These are phyloP conservation scores for Rhodotorula diobovata DNA, from an alignment of 768 basidiomycete genomes.

Conservation along the genomic window DNA sequence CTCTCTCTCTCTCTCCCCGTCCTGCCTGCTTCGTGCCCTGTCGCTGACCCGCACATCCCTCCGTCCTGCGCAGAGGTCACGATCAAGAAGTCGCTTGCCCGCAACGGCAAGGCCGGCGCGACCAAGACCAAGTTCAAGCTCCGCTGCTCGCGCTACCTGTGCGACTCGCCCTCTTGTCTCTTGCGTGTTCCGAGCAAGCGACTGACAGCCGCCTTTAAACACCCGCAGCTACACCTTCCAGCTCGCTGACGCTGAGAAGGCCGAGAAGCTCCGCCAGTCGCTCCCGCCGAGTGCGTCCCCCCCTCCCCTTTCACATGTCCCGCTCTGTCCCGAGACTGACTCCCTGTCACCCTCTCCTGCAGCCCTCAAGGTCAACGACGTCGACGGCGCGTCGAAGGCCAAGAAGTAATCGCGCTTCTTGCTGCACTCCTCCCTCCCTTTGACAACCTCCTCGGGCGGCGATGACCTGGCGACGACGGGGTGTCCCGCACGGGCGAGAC, in stretches of 20 bases:
- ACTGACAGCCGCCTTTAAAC: background rate
- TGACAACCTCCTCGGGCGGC: too few species aligned
- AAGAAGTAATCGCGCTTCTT: conserved; percentile 38
- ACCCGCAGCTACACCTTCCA: conserved; percentile 71
- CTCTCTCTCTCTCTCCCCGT: background rate
- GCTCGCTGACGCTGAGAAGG: conserved; percentile 94
- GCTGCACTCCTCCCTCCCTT: too few species aligned
- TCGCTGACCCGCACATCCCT: background rate
- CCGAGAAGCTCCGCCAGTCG: conserved; percentile 91
- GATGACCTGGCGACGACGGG: too few species aligned
- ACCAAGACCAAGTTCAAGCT: conserved; percentile 92
- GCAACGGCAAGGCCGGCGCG: conserved; percentile 40
- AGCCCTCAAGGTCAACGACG: conserved; percentile 70
- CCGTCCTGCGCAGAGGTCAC: conserved; percentile 58
- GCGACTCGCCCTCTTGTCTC: background rate
- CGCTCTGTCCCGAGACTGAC: background rate
- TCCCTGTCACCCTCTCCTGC: background rate
- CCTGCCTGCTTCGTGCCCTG: background rate
- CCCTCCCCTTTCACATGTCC: background rate
- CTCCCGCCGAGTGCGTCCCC: conserved; percentile 78
- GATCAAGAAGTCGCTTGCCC: conserved; percentile 77
- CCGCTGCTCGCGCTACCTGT: conserved; percentile 84
- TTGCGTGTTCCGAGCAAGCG: too few species aligned
- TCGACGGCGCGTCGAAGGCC: conserved; percentile 64
- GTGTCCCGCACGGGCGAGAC: too few species aligned